These are phyloP conservation scores for Corylus heterophylla DNA, from an alignment of 306 rosid species.

Conservation along the genomic window DNA sequence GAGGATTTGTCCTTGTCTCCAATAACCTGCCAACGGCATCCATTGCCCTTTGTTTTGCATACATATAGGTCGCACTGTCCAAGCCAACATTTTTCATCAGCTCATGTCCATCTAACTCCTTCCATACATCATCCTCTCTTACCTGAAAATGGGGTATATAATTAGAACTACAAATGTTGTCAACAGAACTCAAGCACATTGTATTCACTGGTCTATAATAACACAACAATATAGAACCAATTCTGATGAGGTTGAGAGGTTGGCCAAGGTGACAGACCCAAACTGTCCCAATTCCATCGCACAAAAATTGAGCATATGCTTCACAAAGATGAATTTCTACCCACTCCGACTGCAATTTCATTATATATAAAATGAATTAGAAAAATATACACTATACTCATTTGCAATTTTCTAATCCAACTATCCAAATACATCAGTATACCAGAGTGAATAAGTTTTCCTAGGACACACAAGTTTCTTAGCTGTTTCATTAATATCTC, in stretches of 20 bases:
- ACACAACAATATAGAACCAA: background rate
- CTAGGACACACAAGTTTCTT: constrained; percentile 64
- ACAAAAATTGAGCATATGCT: constrained; percentile 63
- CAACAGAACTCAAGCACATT: constrained; percentile 12
- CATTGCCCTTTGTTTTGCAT: constrained; percentile 59
- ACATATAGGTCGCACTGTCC: constrained; percentile 41
- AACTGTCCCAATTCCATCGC: constrained; percentile 62
- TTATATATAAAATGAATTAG: constrained; percentile 25
- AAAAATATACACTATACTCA: background rate
- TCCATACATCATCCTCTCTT: constrained; percentile 61
- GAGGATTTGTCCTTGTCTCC: constrained; percentile 54
- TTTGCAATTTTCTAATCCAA: background rate
- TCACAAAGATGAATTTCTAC: constrained; percentile 59
- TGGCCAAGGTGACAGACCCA: constrained; percentile 62
- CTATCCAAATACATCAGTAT: constrained; percentile 8
- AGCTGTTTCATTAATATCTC: constrained; percentile 66
- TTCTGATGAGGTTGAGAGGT: constrained; percentile 15
- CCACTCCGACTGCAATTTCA: constrained; percentile 50
- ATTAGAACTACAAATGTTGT: constrained; percentile 17
- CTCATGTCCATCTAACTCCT: constrained; percentile 39
- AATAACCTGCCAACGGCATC: constrained; percentile 49
- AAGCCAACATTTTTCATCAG: constrained; percentile 36
- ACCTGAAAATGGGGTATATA: constrained; percentile 45
- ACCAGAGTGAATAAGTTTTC: constrained; percentile 20
- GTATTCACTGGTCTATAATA: background rate